Conservation (phyloP, 2,329 filamentous ascomycete genomes). For the Calonectria pauciramosa region DNA sequence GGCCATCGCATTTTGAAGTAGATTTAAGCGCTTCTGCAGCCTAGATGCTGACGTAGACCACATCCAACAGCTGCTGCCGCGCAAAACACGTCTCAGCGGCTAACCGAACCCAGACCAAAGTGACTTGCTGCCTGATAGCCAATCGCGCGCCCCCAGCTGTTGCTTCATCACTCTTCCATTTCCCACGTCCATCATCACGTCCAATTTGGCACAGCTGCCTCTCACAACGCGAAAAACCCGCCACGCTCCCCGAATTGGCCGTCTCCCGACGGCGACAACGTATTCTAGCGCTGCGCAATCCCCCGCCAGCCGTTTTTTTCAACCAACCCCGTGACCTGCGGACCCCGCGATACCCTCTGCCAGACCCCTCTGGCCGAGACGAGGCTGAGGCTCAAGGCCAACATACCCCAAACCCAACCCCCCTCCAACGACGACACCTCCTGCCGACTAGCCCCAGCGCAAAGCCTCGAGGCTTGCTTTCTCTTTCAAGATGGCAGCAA, state of each 20-base stretch:
- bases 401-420: slow-evolving; percentile 10
- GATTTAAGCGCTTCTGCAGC: not conserved
- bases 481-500: slow-evolving; percentile 81
- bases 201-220: slow-evolving; percentile 32
- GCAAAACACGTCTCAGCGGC: slow-evolving; percentile 28
- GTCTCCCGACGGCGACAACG: slow-evolving; percentile 27
- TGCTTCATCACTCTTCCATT: slow-evolving; percentile 38
- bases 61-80: not conserved
- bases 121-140: slow-evolving; percentile 37
- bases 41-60: not conserved
- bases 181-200: slow-evolving; percentile 44
- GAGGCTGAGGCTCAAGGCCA: slow-evolving; percentile 27
- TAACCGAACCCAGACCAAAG: slow-evolving; percentile 38
- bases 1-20: not conserved
- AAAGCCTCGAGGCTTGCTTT: slow-evolving; percentile 35
- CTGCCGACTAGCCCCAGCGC: slow-evolving; percentile 22
- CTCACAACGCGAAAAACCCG: slow-evolving; percentile 39
- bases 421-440: slow-evolving; percentile 20
- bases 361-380: slow-evolving; percentile 29
- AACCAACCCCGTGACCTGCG: slow-evolving; percentile 31
- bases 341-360: slow-evolving; percentile 29
- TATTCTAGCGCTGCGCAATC: slow-evolving; percentile 28
- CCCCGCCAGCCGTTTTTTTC: slow-evolving; percentile 20
- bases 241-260: slow-evolving; percentile 40
- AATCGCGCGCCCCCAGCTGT: slow-evolving; percentile 39